Percentiles rank a stretch among this genome's conserved stretches.
phyloP scores from a whole-genome alignment of 169 alveolate species.

The Pseudocohnilembus persalinus region DNA sequence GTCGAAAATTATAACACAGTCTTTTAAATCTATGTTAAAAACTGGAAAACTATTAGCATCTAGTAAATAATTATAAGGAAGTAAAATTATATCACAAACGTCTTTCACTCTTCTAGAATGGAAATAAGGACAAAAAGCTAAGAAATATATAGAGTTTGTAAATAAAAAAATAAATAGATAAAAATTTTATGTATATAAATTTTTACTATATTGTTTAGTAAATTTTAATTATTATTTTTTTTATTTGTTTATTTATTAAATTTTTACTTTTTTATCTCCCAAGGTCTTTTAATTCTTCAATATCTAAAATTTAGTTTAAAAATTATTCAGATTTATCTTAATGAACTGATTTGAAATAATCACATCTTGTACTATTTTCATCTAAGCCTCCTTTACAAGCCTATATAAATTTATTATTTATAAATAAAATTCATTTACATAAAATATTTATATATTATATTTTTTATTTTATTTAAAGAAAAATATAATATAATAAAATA shows the following conservation, averaged over 20 bases:
- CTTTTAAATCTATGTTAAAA: slow-evolving; percentile 52
- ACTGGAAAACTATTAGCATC: slow-evolving; percentile 48
- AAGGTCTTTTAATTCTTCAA: background rate
- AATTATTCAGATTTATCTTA: background rate
- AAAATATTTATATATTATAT: no score
- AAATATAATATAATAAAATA: background rate
- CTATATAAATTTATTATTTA: background rate
- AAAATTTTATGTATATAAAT: no score
- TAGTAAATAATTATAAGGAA: slow-evolving; percentile 82
- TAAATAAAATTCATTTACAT: no score
- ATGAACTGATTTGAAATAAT: background rate
- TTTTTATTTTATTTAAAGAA: no score
- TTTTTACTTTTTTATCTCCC: background rate
- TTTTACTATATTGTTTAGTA: no score
- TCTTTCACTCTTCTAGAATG: slow-evolving; percentile 55
- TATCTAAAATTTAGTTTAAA: background rate
- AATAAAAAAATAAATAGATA: no score
- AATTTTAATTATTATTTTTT: slow-evolving; percentile 43
- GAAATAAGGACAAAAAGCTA: slow-evolving; percentile 75
- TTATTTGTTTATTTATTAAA: background rate
- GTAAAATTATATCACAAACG: slow-evolving; percentile 65
- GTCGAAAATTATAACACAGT: slow-evolving; percentile 77
- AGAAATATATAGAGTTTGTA: no score
- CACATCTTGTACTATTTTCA: background rate
- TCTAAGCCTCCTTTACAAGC: background rate